Conservation (phyloP, 2,329 filamentous ascomycete genomes). For the Epichloe baconii region DNA sequence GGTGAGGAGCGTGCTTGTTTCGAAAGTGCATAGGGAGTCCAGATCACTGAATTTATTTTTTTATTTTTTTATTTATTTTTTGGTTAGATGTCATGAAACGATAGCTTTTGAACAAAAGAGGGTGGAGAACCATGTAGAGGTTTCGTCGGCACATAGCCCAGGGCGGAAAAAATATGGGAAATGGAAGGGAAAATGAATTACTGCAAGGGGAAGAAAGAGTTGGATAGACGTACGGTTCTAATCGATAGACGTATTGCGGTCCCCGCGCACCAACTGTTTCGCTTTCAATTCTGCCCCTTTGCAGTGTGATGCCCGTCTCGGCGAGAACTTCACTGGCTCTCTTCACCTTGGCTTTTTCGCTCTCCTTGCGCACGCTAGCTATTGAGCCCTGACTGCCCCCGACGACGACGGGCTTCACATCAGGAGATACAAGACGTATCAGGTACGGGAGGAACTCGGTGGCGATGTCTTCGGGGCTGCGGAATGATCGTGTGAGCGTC, state of each 20-base stretch:
- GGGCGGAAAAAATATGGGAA: background rate
- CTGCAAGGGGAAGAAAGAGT: background rate
- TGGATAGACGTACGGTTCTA: constrained; percentile 68
- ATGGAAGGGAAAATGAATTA: too few relatives aligned
- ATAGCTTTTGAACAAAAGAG: background rate
- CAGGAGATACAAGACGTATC: constrained; percentile 70
- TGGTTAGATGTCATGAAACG: background rate
- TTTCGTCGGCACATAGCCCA: background rate
- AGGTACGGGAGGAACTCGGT: constrained; percentile 78
- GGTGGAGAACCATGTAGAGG: constrained; percentile 5
- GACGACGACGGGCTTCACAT: constrained; percentile 82
- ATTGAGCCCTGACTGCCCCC: constrained; percentile 52
- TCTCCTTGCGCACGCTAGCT: constrained; percentile 78
- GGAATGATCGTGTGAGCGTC: constrained; percentile 62
- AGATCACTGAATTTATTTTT: constrained; percentile 48
- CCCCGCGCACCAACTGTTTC: constrained; percentile 46
- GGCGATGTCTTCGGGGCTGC: constrained; percentile 63
- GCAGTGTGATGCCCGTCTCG: constrained; percentile 70
- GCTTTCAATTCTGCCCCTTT: constrained; percentile 65
- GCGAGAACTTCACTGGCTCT: constrained; percentile 70
- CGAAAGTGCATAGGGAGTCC: constrained; percentile 68
- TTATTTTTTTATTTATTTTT: too few relatives aligned
- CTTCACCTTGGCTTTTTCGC: constrained; percentile 68
- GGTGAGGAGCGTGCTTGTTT: constrained; percentile 46
- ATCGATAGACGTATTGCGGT: constrained; percentile 73